Percentiles rank a stretch among this genome's conserved stretches.
Evolutionary conservation across 441 rosid genomes (phyloP).

Genomic region (Macaranga tanarius): DNA sequence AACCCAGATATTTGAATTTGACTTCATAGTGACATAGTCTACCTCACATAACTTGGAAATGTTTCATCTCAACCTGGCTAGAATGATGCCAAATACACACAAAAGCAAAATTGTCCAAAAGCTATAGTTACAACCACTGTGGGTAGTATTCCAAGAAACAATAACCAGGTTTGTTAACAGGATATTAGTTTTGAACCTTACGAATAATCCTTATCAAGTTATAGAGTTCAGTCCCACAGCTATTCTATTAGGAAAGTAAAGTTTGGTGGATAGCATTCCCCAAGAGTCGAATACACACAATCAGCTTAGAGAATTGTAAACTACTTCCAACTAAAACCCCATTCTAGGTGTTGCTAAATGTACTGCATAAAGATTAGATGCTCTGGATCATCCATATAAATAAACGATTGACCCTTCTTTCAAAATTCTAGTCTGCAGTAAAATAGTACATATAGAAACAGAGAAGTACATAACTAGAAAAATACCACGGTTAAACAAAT

Average conservation of each 20-base stretch:
- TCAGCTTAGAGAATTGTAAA: neutral
- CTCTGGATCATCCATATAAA: neutral
- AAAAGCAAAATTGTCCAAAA: neutral
- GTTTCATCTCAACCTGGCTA: neutral
- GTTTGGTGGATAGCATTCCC: neutral
- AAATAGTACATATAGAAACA: neutral
- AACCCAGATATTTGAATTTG: neutral
- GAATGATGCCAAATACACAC: neutral
- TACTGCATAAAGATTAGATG: neutral
- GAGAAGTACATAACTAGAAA: neutral
- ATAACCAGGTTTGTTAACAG: neutral
- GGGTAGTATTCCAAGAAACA: neutral
- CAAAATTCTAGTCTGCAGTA: neutral
- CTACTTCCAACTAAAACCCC: slow-evolving; percentile 1
- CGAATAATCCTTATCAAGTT: neutral
- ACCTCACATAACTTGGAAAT: neutral
- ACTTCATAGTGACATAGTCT: slow-evolving; percentile 12
- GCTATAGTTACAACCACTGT: neutral
- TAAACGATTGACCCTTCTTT: neutral
- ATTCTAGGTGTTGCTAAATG: neutral
- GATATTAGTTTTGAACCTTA: neutral
- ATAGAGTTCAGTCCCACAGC: neutral
- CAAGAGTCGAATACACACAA: neutral
- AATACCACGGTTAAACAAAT: neutral
- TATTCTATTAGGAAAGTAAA: neutral